Evolutionary conservation across 73 alveolate genomes (phyloP).

Genomic region (Paramecium tetraurelia): DNA sequence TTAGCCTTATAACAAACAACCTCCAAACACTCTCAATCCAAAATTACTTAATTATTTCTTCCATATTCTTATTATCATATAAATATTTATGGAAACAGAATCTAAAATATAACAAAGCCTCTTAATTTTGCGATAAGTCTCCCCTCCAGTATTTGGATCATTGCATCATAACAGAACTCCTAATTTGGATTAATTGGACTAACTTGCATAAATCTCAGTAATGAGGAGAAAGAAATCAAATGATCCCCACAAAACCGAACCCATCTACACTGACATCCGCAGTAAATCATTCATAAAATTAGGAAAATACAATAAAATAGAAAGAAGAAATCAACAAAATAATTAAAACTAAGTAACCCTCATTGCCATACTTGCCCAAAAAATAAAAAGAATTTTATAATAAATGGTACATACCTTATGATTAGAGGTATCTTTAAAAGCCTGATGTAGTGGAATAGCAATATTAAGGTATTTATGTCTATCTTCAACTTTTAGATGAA

Average conservation of each 20-base stretch:
- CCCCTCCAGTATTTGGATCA: background rate
- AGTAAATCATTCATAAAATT: background rate
- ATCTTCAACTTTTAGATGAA: background rate
- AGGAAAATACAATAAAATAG: background rate
- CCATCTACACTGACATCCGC: background rate
- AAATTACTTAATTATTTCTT: background rate
- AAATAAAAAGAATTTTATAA: background rate
- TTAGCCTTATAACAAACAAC: background rate
- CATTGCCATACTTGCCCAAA: background rate
- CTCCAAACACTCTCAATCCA: background rate
- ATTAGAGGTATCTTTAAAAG: background rate
- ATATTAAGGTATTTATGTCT: background rate
- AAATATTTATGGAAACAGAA: background rate
- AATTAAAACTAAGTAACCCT: conserved; percentile 19
- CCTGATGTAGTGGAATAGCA: background rate
- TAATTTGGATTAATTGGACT: background rate
- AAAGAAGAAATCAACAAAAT: background rate
- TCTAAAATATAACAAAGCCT: background rate
- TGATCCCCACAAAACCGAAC: background rate
- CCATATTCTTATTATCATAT: background rate
- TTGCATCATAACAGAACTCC: background rate
- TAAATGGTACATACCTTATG: conserved; percentile 50
- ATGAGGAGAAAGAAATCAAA: background rate
- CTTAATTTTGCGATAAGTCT: background rate
- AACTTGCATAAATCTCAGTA: background rate